Evolutionary conservation across 441 rosid genomes (phyloP).

Genomic region (Macaranga tanarius): DNA sequence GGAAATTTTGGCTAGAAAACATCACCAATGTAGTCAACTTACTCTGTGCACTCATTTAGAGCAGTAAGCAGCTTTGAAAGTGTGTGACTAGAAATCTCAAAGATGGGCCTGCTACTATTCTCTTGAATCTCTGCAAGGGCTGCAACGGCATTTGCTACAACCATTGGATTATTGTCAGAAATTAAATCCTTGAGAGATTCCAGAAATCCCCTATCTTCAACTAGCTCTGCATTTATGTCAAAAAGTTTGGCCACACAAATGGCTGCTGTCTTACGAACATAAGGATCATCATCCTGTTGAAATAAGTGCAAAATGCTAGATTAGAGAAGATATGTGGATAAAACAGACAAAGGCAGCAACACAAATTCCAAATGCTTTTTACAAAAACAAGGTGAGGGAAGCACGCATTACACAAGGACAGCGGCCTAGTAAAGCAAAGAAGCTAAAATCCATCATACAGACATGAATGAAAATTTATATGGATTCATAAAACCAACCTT

Average conservation of each 20-base stretch:
- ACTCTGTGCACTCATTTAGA: conserved; percentile 99
- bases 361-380: not conserved
- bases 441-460: conserved; percentile 16
- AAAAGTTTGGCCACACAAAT: conserved; percentile 96
- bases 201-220: conserved; percentile 95
- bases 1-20: not conserved
- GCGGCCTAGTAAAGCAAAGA: conserved; percentile 1
- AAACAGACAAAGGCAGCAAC: not conserved
- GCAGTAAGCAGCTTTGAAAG: conserved; percentile 97
- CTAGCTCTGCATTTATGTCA: conserved; percentile 97
- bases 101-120: conserved; percentile 70
- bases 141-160: conserved; percentile 99
- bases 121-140: conserved; percentile 98
- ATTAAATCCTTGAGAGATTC: conserved; percentile 94
- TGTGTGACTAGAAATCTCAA: conserved; percentile 85
- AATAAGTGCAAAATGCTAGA: conserved; percentile 13
- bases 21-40: conserved; percentile 32
- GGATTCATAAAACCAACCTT: conserved; percentile 50
- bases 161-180: conserved; percentile 99
- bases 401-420: not conserved
- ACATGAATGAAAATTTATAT: too few relatives aligned
- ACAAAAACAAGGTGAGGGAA: not conserved
- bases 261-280: conserved; percentile 98
- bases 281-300: conserved; percentile 94
- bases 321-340: conserved; percentile 12